These are phyloP conservation scores for Naganishia randhawae DNA, from an alignment of 768 basidiomycete genomes.

Conservation along the genomic window DNA sequence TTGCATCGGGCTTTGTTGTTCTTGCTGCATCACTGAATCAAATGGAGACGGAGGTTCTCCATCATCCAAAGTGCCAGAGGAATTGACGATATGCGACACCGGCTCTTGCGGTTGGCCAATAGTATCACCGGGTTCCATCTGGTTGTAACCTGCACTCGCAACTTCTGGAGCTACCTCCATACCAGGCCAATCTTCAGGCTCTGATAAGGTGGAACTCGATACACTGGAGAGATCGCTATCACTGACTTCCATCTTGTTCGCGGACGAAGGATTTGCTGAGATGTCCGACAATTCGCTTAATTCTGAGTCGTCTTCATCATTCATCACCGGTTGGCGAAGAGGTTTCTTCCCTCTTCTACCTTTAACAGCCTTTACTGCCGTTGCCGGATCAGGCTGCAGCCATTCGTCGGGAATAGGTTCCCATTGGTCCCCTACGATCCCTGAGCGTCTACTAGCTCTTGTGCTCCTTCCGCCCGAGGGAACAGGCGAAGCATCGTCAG, in stretches of 20 bases:
- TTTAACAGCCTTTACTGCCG: conserved; percentile 1
- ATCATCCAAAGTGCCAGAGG: not conserved
- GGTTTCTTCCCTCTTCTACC: not conserved
- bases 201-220: conserved; percentile 14
- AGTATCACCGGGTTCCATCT: conserved; percentile 17
- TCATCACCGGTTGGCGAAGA: not conserved
- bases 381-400: conserved; percentile 25
- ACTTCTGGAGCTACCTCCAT: not conserved
- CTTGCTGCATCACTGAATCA: not conserved
- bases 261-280: not conserved
- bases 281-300: conserved; percentile 47
- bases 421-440: conserved; percentile 41
- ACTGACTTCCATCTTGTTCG: not conserved
- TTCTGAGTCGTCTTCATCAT: conserved; percentile 41
- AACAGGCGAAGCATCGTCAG: not conserved
- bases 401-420: conserved; percentile 45
- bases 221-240: conserved; percentile 24
- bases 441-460: not conserved
- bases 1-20: not conserved
- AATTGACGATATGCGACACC: not conserved
- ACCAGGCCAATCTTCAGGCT: not conserved
- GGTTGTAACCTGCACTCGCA: not conserved
- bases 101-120: conserved; percentile 13
- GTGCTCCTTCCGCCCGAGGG: conserved; percentile 1
- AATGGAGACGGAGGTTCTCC: not conserved